Base-by-base conservation (phyloP, 1,284 basidiomycete species). In the Trametes versicolor region DNA sequence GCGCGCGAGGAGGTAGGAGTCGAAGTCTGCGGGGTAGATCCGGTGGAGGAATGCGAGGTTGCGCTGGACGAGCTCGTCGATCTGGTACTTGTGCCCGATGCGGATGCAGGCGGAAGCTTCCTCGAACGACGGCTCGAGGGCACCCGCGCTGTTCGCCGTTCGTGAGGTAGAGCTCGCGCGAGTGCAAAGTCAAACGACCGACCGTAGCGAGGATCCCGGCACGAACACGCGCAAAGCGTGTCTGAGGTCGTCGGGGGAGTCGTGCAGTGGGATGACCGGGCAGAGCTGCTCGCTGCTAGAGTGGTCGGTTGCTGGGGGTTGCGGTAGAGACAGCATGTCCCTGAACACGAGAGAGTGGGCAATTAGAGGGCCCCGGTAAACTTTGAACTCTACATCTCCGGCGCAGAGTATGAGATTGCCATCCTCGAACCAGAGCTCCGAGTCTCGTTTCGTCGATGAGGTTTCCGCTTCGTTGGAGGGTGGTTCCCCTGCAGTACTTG, bases 51-150 rank as follows among this genome's bases (percentile, higher is more conserved):
- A 66, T 3, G 53, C 64, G 2, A 68, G 19, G 57, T 64, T 64
- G 32, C 51, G 51, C 17, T 68, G 61, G 21, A 68, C 61, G 45
- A 70, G 53, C 1, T 49, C 45, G 36, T 70, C 66, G 58, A 68
- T 63, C 15, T 70, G 47, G 52, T 70, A 70, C 45, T 70, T 70
- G 60, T 68, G 62, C 8, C 66, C 69, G 4, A 70, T 56, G 15
- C 69, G 69, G 21, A 70, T 58, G 55, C 65, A 67, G 4, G 69
- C 66, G 0, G 66, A 62, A 41, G 65, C 58, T 29, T 68, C 65
- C 29, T 66, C 51, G 62, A 60, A 70, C 0, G 57, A 23, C 1
- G 64, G 68, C 13, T 65, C 63, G n/a, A 53, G 21, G 10, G 48
- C 23, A 6, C 63, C 68, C 1, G 61, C 53, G 6, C 68, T 69